phyloP scores from a whole-genome alignment of 352 stramenopile species.

The Pythium vanterpoolii region DNA sequence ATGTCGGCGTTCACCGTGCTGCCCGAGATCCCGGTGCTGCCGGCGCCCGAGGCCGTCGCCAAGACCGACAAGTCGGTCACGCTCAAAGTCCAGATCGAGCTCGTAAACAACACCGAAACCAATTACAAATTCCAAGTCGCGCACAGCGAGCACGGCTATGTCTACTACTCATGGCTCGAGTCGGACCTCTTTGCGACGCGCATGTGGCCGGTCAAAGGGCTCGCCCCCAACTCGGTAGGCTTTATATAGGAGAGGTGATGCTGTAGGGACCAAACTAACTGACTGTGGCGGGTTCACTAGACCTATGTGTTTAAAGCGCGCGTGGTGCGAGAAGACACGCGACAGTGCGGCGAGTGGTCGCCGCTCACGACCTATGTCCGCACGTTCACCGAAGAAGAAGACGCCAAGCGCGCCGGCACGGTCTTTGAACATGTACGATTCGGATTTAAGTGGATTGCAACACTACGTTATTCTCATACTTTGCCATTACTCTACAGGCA shows the following conservation, averaged over 20 bases:
- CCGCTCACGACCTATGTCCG: slow-evolving; percentile 59
- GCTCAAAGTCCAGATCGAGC: slow-evolving; percentile 35
- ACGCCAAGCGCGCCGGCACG: slow-evolving; percentile 81
- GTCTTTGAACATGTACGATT: slow-evolving; percentile 74
- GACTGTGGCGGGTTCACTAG: slow-evolving; percentile 18
- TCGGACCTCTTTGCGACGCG: slow-evolving; percentile 52
- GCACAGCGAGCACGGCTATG: slow-evolving; percentile 80
- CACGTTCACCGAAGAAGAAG: slow-evolving; percentile 86
- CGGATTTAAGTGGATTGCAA: too few relatives aligned
- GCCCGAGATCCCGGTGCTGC: slow-evolving; percentile 56
- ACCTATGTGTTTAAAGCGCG: slow-evolving; percentile 80
- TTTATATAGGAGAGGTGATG: neutral
- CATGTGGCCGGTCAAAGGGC: slow-evolving; percentile 69
- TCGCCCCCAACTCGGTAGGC: slow-evolving; percentile 65
- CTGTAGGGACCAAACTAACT: neutral
- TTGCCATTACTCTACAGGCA: slow-evolving; percentile 26
- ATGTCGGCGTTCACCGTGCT: slow-evolving; percentile 48
- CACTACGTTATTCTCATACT: too few relatives aligned
- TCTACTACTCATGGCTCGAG: slow-evolving; percentile 86
- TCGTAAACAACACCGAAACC: slow-evolving; percentile 31
- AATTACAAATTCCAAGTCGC: slow-evolving; percentile 68
- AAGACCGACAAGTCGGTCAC: slow-evolving; percentile 80
- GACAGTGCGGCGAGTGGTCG: slow-evolving; percentile 79
- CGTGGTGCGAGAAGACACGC: slow-evolving; percentile 53
- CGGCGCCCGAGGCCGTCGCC: slow-evolving; percentile 54